phyloP scores from a whole-genome alignment of 2,329 filamentous ascomycete genomes.

The Aspergillus eucalypticola region DNA sequence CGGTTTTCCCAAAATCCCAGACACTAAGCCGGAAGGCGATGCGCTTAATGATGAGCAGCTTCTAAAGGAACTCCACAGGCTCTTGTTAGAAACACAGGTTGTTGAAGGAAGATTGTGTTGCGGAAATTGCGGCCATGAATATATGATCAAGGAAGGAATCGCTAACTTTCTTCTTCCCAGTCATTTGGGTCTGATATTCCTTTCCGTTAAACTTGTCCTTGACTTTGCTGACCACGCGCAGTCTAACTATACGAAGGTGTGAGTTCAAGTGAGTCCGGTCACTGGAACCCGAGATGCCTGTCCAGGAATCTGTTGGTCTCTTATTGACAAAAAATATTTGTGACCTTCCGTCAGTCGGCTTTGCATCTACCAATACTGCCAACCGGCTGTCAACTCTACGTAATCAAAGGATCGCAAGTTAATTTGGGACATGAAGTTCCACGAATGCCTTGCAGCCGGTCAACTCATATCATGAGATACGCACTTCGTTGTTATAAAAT shows the following conservation, averaged over 20 bases:
- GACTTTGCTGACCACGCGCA: conserved; percentile 2
- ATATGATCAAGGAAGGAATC: conserved; percentile 91
- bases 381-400: not conserved
- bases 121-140: conserved; percentile 89
- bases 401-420: not conserved
- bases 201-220: not conserved
- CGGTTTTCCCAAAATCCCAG: conserved; percentile 73
- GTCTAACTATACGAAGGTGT: not conserved
- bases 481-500: not conserved
- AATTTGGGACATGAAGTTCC: not conserved
- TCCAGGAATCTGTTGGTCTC: not conserved
- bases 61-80: conserved; percentile 73
- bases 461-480: not conserved
- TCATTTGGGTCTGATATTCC: conserved; percentile 63
- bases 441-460: not conserved
- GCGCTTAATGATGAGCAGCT: conserved; percentile 67
- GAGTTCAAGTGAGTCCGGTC: not conserved
- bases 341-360: not conserved
- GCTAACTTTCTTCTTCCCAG: conserved; percentile 93
- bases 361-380: not conserved
- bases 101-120: conserved; percentile 86
- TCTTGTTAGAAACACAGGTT: conserved; percentile 88
- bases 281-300: not conserved
- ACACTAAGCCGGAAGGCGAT: conserved; percentile 63
- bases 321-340: not conserved